These are phyloP conservation scores for Thalassiosira mediterranea DNA, from an alignment of 352 stramenopile genomes.

Conservation along the genomic window DNA sequence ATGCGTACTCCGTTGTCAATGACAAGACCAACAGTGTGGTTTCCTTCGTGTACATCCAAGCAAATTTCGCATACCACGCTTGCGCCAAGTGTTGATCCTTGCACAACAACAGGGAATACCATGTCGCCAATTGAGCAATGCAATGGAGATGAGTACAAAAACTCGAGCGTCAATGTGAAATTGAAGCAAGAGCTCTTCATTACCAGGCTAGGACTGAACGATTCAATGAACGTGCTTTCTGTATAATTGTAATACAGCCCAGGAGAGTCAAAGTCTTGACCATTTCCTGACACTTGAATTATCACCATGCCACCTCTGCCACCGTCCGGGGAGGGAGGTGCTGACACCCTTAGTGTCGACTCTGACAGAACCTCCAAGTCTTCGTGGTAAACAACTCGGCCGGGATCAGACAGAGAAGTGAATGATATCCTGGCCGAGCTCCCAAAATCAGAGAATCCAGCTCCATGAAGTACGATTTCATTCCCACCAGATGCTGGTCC, in stretches of 20 bases:
- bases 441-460: slow-evolving; percentile 7
- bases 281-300: slow-evolving; percentile 29
- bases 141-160: slow-evolving; percentile 1
- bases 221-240: slow-evolving; percentile 15
- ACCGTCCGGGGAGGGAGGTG: slow-evolving; percentile 21
- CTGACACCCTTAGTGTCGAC: not conserved
- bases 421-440: slow-evolving; percentile 9
- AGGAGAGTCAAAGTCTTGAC: slow-evolving; percentile 13
- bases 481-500: slow-evolving; percentile 21
- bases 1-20: not conserved
- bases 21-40: slow-evolving; percentile 12
- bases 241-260: slow-evolving; percentile 19
- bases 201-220: slow-evolving; percentile 8
- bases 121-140: slow-evolving; percentile 17
- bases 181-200: slow-evolving; percentile 29
- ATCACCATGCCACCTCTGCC: slow-evolving; percentile 13
- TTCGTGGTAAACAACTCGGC: slow-evolving; percentile 11
- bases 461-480: slow-evolving; percentile 11
- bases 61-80: slow-evolving; percentile 20
- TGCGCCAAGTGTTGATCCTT: slow-evolving; percentile 1
- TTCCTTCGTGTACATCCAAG: slow-evolving; percentile 15
- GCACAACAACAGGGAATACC: not conserved
- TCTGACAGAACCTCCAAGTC: slow-evolving; percentile 7
- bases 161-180: slow-evolving; percentile 21
- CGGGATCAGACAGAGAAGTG: slow-evolving; percentile 5